Conservation (phyloP, 352 stramenopile genomes). For the Pythium monospermum region DNA sequence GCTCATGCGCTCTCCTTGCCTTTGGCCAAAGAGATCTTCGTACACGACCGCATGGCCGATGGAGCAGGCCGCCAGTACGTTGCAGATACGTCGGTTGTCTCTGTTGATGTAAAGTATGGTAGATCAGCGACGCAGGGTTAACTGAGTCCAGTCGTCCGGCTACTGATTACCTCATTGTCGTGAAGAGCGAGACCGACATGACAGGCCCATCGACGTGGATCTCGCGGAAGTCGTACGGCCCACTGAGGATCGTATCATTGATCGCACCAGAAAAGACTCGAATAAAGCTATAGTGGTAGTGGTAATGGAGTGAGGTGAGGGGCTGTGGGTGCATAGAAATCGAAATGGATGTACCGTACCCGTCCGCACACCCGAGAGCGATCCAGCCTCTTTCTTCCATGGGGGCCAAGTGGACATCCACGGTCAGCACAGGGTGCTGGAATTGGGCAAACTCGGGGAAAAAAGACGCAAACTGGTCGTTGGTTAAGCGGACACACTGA, state of each 20-base stretch:
- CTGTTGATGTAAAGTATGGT: no score
- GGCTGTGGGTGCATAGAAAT: no score
- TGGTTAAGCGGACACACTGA: slow-evolving; percentile 43
- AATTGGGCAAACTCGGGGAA: slow-evolving; percentile 70
- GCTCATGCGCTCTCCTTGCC: background rate
- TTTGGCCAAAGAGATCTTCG: slow-evolving; percentile 40
- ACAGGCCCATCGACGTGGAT: slow-evolving; percentile 56
- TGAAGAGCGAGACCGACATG: slow-evolving; percentile 55
- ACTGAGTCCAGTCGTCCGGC: no score
- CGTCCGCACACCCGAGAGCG: slow-evolving; percentile 66
- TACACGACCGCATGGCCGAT: slow-evolving; percentile 53
- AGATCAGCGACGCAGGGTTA: no score
- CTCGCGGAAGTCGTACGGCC: slow-evolving; percentile 45
- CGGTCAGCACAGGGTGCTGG: slow-evolving; percentile 41
- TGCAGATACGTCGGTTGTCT: slow-evolving; percentile 20
- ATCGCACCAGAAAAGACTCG: slow-evolving; percentile 44
- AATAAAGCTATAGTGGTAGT: slow-evolving; percentile 28
- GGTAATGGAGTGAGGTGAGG: background rate
- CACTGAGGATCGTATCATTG: slow-evolving; percentile 26
- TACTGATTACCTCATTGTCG: background rate
- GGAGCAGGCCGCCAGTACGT: slow-evolving; percentile 56
- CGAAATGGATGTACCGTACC: slow-evolving; percentile 34
- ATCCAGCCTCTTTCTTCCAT: slow-evolving; percentile 34
- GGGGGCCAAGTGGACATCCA: slow-evolving; percentile 30
- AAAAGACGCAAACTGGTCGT: slow-evolving; percentile 58